phyloP scores from a whole-genome alignment of 2,329 filamentous ascomycete genomes.

The Aspergillus alliaceus region DNA sequence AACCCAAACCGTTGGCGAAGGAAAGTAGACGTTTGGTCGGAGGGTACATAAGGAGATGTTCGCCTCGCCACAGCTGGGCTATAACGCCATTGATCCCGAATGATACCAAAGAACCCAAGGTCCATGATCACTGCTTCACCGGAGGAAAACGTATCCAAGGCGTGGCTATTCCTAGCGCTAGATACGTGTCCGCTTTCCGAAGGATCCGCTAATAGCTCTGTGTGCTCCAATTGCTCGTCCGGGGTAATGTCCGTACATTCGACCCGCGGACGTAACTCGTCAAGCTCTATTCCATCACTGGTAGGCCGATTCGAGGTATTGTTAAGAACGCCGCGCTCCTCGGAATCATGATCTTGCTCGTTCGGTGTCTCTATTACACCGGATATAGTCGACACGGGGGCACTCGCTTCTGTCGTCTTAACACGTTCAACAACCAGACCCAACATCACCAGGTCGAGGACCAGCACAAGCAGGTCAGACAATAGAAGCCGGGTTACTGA shows the following conservation, averaged over 20 bases:
- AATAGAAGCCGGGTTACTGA: conserved; percentile 53
- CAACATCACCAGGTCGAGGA: conserved; percentile 59
- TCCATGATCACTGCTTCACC: conserved; percentile 41
- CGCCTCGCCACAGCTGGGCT: conserved; percentile 22
- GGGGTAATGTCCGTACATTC: conserved; percentile 4
- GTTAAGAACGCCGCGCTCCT: conserved; percentile 57
- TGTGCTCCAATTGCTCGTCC: conserved; percentile 28
- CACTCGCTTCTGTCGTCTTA: conserved; percentile 39
- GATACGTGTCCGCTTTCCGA: conserved; percentile 21
- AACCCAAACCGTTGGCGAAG: conserved; percentile 40
- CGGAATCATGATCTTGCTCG: conserved; percentile 57
- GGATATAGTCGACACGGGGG: conserved; percentile 8
- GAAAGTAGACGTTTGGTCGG: conserved; percentile 37
- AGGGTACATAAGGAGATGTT: conserved; percentile 27
- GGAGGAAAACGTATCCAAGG: conserved; percentile 38
- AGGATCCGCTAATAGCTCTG: conserved; percentile 36
- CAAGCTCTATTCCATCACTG: conserved; percentile 41
- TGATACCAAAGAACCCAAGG: conserved; percentile 33
- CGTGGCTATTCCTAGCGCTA: conserved; percentile 29
- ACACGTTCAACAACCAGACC: conserved; percentile 54
- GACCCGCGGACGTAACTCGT: conserved; percentile 30
- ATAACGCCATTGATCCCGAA: conserved; percentile 42
- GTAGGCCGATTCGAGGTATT: conserved; percentile 36
- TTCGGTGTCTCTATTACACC: conserved; percentile 22
- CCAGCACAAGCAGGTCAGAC: conserved; percentile 55